phyloP scores from a whole-genome alignment of 2,329 filamentous ascomycete species.

The Botryosphaeria agaves region DNA sequence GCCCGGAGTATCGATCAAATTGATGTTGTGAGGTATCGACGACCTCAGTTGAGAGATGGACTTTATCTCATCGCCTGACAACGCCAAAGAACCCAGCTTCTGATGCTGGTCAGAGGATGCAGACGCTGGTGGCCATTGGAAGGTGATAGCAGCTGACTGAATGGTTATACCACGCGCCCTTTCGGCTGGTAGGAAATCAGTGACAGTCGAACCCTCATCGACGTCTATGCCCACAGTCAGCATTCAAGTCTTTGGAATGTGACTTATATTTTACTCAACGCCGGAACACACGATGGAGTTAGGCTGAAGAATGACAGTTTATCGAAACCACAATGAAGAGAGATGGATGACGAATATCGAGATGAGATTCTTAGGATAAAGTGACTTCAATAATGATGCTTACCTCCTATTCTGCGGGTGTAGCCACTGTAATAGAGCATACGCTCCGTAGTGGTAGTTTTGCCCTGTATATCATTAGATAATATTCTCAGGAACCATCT shows the following conservation, averaged over 20 bases:
- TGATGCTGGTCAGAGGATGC: conserved; percentile 2
- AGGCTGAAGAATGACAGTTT: background rate
- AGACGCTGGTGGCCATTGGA: conserved; percentile 54
- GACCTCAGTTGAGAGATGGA: too few relatives aligned
- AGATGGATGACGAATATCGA: background rate
- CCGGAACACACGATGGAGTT: background rate
- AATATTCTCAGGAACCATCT: background rate
- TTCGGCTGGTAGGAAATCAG: conserved; percentile 89
- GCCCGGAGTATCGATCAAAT: conserved; percentile 89
- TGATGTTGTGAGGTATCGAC: conserved; percentile 50
- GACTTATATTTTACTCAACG: background rate
- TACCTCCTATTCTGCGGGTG: conserved; percentile 65
- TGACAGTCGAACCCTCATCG: conserved; percentile 90
- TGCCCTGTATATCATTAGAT: conserved; percentile 38
- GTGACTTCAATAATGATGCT: conserved; percentile 4
- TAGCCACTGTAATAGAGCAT: conserved; percentile 96
- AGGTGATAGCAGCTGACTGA: conserved; percentile 90
- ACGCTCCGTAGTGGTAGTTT: conserved; percentile 95
- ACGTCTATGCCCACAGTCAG: conserved; percentile 43
- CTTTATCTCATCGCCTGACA: conserved; percentile 16
- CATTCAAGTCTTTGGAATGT: background rate
- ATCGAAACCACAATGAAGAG: background rate
- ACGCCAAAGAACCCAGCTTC: background rate
- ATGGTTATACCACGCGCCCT: conserved; percentile 90
- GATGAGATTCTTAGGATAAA: background rate